phyloP scores from a whole-genome alignment of 108 stramenopile species.

The Nitzschia sp. region DNA sequence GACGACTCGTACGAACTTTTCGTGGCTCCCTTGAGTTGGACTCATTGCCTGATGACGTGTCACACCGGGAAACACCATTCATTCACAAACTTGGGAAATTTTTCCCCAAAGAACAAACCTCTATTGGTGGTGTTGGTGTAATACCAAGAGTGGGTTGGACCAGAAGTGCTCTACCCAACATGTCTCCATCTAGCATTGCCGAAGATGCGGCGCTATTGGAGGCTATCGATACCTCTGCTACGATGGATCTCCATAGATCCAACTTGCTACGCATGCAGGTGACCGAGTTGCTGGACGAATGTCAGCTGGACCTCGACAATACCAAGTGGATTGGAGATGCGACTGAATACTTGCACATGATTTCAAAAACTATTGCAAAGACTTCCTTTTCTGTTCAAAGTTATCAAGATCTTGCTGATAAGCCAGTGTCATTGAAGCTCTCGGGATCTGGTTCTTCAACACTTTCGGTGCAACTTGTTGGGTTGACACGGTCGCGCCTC shows the following conservation, averaged over 20 bases:
- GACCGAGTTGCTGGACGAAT: constrained; percentile 66
- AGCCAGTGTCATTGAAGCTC: constrained; percentile 40
- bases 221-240: constrained; percentile 35
- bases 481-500: constrained; percentile 20
- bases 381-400: constrained; percentile 12
- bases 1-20: too few species aligned
- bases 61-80: neutral
- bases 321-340: constrained; percentile 48
- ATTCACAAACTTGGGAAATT: neutral
- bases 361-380: constrained; percentile 23
- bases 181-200: constrained; percentile 2
- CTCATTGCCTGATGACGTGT: constrained; percentile 4
- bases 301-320: constrained; percentile 33
- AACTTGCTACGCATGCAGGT: constrained; percentile 75
- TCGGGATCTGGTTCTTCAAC: neutral
- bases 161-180: too few species aligned
- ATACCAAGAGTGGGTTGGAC: too few species aligned
- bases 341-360: constrained; percentile 43
- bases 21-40: too few species aligned
- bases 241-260: constrained; percentile 57
- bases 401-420: constrained; percentile 53
- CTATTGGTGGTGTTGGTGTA: too few species aligned
- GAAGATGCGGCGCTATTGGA: constrained; percentile 53
- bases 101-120: too few species aligned
- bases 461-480: constrained; percentile 25